A percentile compares a stretch with the other conserved stretches of the same genome.
Evolutionary conservation across 2,329 filamentous ascomycete genomes (phyloP).

Genomic region (Cordyceps farinosa): DNA sequence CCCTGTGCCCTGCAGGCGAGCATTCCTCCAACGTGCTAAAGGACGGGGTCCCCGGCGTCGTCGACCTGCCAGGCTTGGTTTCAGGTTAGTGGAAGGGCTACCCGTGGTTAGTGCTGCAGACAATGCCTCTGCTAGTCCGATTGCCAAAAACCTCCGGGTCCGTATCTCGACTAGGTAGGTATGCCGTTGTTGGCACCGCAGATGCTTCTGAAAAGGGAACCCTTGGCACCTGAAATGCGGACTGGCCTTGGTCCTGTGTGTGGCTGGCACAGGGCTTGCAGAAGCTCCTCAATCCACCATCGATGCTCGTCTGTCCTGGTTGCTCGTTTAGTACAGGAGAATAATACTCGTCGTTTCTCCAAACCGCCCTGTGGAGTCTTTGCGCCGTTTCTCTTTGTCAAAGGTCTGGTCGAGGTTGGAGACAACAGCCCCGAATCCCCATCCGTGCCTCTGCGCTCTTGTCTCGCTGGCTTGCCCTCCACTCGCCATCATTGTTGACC

Average conservation of each 20-base stretch:
- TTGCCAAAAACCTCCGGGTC: background rate
- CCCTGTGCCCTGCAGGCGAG: background rate
- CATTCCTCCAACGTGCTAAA: background rate
- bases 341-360: slow-evolving; percentile 16
- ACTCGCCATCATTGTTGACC: background rate
- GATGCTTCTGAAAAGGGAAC: background rate
- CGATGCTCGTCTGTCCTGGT: slow-evolving; percentile 1
- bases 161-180: background rate
- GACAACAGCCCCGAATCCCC: background rate
- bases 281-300: background rate
- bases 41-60: background rate
- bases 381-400: slow-evolving; percentile 13
- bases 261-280: slow-evolving; percentile 11
- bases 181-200: background rate
- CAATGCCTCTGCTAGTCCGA: background rate
- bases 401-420: background rate
- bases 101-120: background rate
- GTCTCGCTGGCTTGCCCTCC: background rate
- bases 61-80: background rate
- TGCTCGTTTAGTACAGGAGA: background rate
- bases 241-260: background rate
- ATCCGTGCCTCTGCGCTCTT: background rate
- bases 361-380: background rate
- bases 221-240: background rate
- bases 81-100: slow-evolving; percentile 3